Evolutionary conservation across 1,284 basidiomycete species (phyloP).

Genomic region (Golubevia pallescens): DNA sequence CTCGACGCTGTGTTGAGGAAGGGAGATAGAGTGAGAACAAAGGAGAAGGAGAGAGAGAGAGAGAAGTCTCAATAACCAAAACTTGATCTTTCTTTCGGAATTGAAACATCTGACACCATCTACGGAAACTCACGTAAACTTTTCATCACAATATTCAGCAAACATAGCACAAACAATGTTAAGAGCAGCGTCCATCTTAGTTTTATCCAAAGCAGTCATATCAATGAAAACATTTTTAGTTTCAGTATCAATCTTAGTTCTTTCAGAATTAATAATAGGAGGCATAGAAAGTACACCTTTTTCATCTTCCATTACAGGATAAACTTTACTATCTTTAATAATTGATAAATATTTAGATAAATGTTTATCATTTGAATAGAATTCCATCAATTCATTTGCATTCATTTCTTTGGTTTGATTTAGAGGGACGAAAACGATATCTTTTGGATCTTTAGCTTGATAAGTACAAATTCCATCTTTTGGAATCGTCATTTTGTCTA

Average conservation of each 20-base stretch:
- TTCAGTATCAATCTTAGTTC: conserved; percentile 59
- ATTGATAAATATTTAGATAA: conserved; percentile 54
- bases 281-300: conserved; percentile 54
- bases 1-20: conserved; percentile 24
- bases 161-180: conserved; percentile 62
- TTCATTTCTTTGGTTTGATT: background rate
- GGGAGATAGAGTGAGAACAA: too few relatives aligned
- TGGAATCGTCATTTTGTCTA: background rate
- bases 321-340: conserved; percentile 55
- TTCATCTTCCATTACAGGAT: conserved; percentile 58
- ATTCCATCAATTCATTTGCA: background rate
- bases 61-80: background rate
- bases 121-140: conserved; percentile 24
- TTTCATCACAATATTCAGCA: conserved; percentile 54
- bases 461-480: too few relatives aligned
- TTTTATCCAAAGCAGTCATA: conserved; percentile 58
- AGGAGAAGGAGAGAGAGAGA: too few relatives aligned
- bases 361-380: conserved; percentile 31
- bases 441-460: background rate
- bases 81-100: background rate
- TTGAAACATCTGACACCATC: background rate
- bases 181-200: conserved; percentile 50
- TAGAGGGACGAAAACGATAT: background rate
- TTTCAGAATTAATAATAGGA: conserved; percentile 63
- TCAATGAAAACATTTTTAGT: conserved; percentile 62